A percentile compares a stretch with the other conserved stretches of the same genome.
These are phyloP conservation scores for Botryotinia convoluta DNA, from an alignment of 2,329 filamentous ascomycete species.

Conservation along the genomic window DNA sequence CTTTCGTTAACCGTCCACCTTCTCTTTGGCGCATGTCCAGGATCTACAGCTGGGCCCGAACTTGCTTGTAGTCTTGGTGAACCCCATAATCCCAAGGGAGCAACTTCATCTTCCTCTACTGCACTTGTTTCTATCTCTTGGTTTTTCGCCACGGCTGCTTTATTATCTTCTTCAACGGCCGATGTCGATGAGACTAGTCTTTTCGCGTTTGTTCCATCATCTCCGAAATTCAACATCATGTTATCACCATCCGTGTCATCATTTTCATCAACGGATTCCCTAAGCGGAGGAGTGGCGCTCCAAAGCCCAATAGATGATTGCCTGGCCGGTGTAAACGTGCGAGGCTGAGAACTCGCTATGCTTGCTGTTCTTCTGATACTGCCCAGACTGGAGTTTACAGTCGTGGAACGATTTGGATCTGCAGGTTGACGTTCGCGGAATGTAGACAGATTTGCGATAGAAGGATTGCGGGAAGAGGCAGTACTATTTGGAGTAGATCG, in stretches of 20 bases:
- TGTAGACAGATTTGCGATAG: slow-evolving; percentile 30
- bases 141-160: background rate
- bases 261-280: slow-evolving; percentile 49
- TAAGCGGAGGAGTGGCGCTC: slow-evolving; percentile 44
- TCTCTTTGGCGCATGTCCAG: slow-evolving; percentile 48
- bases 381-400: slow-evolving; percentile 30
- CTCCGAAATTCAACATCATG: slow-evolving; percentile 52
- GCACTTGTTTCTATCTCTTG: background rate
- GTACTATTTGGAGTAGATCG: slow-evolving; percentile 43
- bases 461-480: slow-evolving; percentile 40
- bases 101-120: slow-evolving; percentile 35
- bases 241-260: slow-evolving; percentile 34
- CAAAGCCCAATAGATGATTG: slow-evolving; percentile 47
- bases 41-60: slow-evolving; percentile 42
- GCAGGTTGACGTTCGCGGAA: slow-evolving; percentile 33
- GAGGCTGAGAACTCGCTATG: slow-evolving; percentile 28
- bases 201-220: slow-evolving; percentile 8
- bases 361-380: slow-evolving; percentile 38
- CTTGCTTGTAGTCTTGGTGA: slow-evolving; percentile 39
- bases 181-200: background rate
- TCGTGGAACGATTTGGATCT: slow-evolving; percentile 20
- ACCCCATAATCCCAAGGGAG: slow-evolving; percentile 44
- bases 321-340: slow-evolving; percentile 30
- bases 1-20: slow-evolving; percentile 53
- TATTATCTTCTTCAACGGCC: slow-evolving; percentile 3